Evolutionary conservation across 1,284 basidiomycete species (phyloP).

Genomic region (Apiotrichum mycotoxinovorans): DNA sequence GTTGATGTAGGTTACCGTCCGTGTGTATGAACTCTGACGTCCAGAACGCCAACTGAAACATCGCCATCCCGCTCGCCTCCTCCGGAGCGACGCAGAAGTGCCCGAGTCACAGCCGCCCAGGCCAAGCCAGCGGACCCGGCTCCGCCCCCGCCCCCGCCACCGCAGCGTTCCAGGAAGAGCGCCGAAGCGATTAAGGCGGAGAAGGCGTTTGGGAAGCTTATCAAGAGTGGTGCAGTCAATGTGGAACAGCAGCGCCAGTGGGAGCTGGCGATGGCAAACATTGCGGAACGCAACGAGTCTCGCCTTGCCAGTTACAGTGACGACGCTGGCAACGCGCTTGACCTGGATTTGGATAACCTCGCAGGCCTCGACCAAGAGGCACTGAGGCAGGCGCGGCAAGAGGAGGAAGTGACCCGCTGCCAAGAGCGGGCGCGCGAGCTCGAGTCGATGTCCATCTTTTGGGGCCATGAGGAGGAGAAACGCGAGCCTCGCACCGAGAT

Average conservation of each 20-base stretch:
- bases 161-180: too few relatives aligned
- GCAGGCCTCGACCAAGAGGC: too few relatives aligned
- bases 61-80: too few relatives aligned
- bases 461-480: background rate
- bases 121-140: too few relatives aligned
- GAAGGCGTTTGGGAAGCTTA: too few relatives aligned
- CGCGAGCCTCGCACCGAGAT: background rate
- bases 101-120: too few relatives aligned
- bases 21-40: background rate
- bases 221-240: too few relatives aligned
- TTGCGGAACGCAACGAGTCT: background rate
- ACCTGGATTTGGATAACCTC: background rate
- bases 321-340: background rate
- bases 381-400: background rate
- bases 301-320: background rate
- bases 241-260: background rate
- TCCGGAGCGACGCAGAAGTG: too few relatives aligned
- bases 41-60: background rate
- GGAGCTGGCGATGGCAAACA: background rate
- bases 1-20: background rate
- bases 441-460: background rate
- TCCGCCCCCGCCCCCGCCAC: too few relatives aligned
- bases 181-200: too few relatives aligned
- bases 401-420: too few relatives aligned
- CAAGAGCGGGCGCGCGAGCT: constrained; percentile 2